phyloP scores from a whole-genome alignment of 805 yeast genomes.

The Komagataella pseudopastoris region DNA sequence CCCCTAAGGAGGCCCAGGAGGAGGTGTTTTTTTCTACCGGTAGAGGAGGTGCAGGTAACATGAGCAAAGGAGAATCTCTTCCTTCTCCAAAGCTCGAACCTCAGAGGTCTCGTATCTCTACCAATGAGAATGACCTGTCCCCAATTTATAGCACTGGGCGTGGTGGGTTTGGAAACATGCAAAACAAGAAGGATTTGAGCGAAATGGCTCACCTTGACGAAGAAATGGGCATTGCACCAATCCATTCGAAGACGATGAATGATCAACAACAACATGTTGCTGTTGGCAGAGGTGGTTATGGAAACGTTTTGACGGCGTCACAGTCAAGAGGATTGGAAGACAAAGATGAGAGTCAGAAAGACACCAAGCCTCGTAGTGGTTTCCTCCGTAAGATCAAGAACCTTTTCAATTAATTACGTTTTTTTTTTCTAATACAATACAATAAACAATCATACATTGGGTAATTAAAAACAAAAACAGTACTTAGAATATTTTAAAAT shows the following conservation, averaged over 20 bases:
- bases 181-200: conserved; percentile 19
- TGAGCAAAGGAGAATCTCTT: conserved; percentile 21
- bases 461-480: neutral
- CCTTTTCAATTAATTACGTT: neutral
- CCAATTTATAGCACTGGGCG: conserved; percentile 37
- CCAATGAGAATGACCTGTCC: conserved; percentile 24
- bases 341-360: neutral
- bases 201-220: neutral
- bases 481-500: neutral
- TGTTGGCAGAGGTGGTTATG: conserved; percentile 4
- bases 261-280: neutral
- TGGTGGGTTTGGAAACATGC: conserved; percentile 45
- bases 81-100: conserved; percentile 29
- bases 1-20: conserved; percentile 12
- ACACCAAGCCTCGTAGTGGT: neutral
- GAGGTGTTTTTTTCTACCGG: conserved; percentile 34
- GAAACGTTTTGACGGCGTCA: conserved; percentile 1
- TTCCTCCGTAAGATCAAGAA: conserved; percentile 2
- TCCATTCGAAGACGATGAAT: neutral
- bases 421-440: neutral
- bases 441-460: neutral
- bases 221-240: conserved; percentile 1
- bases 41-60: conserved; percentile 45
- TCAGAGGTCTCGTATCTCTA: conserved; percentile 18
- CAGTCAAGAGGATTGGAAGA: neutral